Percentiles rank a stretch among this genome's conserved stretches.
Conservation (phyloP, 31 red algal species). For the Porphyra umbilicalis region DNA sequence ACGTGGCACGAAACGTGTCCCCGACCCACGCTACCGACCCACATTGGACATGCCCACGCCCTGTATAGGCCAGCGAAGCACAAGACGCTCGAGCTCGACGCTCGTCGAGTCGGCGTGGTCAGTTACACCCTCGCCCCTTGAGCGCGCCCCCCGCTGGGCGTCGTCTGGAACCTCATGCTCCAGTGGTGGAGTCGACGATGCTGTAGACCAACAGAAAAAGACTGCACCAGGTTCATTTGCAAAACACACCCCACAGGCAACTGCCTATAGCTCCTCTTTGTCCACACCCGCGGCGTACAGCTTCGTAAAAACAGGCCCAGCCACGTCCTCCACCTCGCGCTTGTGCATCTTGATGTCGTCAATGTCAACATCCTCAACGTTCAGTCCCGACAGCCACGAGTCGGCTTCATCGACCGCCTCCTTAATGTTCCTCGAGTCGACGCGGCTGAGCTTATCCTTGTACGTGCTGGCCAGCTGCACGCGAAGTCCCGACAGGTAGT, state of each 20-base stretch:
- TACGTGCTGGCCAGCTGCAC: constrained; percentile 27
- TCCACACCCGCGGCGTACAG: not conserved
- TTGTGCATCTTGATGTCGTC: constrained; percentile 19
- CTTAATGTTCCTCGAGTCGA: constrained; percentile 3
- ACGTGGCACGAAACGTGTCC: no score
- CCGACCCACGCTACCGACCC: no score
- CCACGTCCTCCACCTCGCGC: constrained; percentile 33
- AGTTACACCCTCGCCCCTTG: no score
- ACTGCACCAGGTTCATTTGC: no score
- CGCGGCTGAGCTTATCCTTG: constrained; percentile 12
- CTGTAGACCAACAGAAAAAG: no score
- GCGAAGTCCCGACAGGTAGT: constrained; percentile 52
- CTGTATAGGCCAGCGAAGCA: no score
- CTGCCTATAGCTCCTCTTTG: constrained; percentile 6
- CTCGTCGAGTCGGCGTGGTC: no score
- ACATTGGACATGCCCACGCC: no score
- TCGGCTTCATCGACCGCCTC: constrained; percentile 11
- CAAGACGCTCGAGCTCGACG: no score
- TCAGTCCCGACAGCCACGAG: constrained; percentile 4
- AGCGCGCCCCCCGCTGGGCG: no score
- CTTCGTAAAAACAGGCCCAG: constrained; percentile 32
- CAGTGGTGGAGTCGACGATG: no score
- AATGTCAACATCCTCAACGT: constrained; percentile 15
- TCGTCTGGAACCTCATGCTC: no score
- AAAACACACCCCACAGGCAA: not conserved